Evolutionary conservation across 345 rosid species (phyloP).

Genomic region (Lepidium aucheri): DNA sequence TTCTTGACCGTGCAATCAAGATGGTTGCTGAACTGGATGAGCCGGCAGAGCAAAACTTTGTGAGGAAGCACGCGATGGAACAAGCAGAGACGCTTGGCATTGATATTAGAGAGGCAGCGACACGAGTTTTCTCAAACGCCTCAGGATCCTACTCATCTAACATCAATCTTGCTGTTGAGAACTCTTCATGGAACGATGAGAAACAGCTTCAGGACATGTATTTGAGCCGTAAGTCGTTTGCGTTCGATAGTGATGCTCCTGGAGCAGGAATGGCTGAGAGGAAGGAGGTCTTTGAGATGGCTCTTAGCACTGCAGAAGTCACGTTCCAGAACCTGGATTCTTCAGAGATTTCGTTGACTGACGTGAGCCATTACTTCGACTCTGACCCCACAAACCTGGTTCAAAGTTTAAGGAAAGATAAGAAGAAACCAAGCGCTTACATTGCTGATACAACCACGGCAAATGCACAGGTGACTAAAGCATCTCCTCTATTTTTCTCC

Average conservation of each 20-base stretch:
- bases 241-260: slow-evolving; percentile 88
- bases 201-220: slow-evolving; percentile 99
- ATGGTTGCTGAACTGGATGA: slow-evolving; percentile 98
- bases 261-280: slow-evolving; percentile 94
- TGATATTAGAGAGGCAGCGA: slow-evolving; percentile 87
- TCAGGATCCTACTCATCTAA: slow-evolving; percentile 97
- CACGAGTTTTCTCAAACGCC: slow-evolving; percentile 90
- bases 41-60: slow-evolving; percentile 73
- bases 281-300: slow-evolving; percentile 88
- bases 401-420: slow-evolving; percentile 84
- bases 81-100: slow-evolving; percentile 82
- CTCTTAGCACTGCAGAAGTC: slow-evolving; percentile 88
- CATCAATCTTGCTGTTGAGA: slow-evolving; percentile 89
- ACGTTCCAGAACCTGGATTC: slow-evolving; percentile 98
- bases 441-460: slow-evolving; percentile 96
- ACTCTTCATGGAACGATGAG: slow-evolving; percentile 99
- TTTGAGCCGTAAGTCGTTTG: slow-evolving; percentile 93
- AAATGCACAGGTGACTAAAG: slow-evolving; percentile 71
- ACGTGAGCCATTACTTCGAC: slow-evolving; percentile 96
- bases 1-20: slow-evolving; percentile 92
- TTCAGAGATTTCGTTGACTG: slow-evolving; percentile 91
- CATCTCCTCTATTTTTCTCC: not conserved
- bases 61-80: slow-evolving; percentile 85
- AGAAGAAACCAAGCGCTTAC: slow-evolving; percentile 87
- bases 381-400: slow-evolving; percentile 95